phyloP scores from a whole-genome alignment of 2,329 filamentous ascomycete genomes.

The Aureobasidium lini region DNA sequence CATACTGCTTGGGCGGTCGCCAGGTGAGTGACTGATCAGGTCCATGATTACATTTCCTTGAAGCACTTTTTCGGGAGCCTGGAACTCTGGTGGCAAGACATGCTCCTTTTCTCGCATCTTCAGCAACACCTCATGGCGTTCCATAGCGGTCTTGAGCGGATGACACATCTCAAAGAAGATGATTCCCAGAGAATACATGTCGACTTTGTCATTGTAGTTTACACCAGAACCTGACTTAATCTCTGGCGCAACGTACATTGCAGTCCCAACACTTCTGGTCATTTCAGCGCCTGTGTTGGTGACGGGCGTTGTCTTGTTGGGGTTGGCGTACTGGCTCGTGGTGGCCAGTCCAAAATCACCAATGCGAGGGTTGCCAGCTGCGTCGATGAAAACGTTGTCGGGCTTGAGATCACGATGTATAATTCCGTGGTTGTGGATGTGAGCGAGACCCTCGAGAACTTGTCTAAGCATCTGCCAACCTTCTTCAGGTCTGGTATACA shows the following conservation, averaged over 20 bases:
- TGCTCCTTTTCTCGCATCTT: constrained; percentile 61
- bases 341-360: constrained; percentile 95
- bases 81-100: constrained; percentile 65
- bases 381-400: constrained; percentile 95
- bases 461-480: constrained; percentile 89
- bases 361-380: constrained; percentile 83
- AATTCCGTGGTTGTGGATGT: constrained; percentile 85
- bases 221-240: constrained; percentile 62
- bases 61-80: constrained; percentile 55
- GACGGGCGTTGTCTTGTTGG: constrained; percentile 43
- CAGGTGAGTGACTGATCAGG: constrained; percentile 74
- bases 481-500: constrained; percentile 67
- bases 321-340: constrained; percentile 64
- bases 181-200: constrained; percentile 96
- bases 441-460: constrained; percentile 77
- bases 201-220: constrained; percentile 86
- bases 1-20: constrained; percentile 70
- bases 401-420: constrained; percentile 96
- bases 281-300: constrained; percentile 47
- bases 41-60: constrained; percentile 73
- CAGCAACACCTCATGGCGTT: constrained; percentile 58
- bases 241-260: constrained; percentile 89
- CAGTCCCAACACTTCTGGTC: constrained; percentile 66
- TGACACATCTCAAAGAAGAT: constrained; percentile 98
- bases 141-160: constrained; percentile 54